Evolutionary conservation across 768 basidiomycete genomes (phyloP).

Genomic region (Amanita molliuscula): DNA sequence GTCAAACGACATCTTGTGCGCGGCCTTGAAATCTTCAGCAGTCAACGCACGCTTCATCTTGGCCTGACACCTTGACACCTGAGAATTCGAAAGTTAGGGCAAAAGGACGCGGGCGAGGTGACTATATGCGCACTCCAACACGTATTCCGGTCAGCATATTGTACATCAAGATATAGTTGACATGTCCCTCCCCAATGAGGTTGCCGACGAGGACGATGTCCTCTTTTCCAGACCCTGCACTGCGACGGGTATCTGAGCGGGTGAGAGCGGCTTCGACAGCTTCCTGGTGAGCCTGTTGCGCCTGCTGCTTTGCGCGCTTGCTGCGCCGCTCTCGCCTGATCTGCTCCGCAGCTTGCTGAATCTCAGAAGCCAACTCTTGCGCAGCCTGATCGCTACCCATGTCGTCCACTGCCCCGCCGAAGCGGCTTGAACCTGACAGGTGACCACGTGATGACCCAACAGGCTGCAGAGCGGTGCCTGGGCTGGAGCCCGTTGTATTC

Average conservation of each 20-base stretch:
- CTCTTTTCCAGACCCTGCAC: conserved; percentile 19
- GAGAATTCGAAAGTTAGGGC: conserved; percentile 10
- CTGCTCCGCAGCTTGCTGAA: conserved; percentile 81
- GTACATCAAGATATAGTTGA: conserved; percentile 99
- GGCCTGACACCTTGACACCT: conserved; percentile 95
- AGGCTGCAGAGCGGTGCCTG: conserved; percentile 20
- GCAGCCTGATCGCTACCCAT: conserved; percentile 23
- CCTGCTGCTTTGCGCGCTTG: conserved; percentile 58
- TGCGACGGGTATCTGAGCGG: conserved; percentile 13
- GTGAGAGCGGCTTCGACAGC: conserved; percentile 53
- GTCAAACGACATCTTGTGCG: conserved; percentile 95
- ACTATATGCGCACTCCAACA: conserved; percentile 60
- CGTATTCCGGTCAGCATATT: conserved; percentile 99
- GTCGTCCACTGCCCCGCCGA: conserved; percentile 19
- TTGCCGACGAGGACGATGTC: conserved; percentile 81
- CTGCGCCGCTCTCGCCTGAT: conserved; percentile 70
- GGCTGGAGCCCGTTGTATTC: conserved; percentile 59
- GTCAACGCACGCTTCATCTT: conserved; percentile 83
- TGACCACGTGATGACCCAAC: conserved; percentile 11
- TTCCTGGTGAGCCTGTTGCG: conserved; percentile 28
- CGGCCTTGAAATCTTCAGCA: conserved; percentile 76
- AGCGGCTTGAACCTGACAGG: not conserved
- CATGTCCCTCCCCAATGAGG: conserved; percentile 95
- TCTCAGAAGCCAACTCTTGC: conserved; percentile 65
- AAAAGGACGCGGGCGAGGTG: not conserved